phyloP scores from a whole-genome alignment of 2,329 filamentous ascomycete species.

The Aspergillus versicolor region DNA sequence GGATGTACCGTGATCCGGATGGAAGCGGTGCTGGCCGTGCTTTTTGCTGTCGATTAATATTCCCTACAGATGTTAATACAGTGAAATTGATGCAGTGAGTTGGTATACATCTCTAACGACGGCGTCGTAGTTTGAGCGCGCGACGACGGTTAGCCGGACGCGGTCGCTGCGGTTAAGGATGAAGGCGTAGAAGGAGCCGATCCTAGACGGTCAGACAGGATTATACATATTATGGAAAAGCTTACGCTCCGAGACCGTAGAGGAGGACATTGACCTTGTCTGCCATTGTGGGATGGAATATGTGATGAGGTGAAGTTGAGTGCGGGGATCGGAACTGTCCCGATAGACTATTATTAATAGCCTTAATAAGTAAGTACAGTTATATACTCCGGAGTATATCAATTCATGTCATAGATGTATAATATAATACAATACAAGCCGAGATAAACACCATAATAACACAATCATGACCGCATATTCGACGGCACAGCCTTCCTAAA shows the following conservation, averaged over 20 bases:
- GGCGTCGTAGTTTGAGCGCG: constrained; percentile 48
- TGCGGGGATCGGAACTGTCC: not conserved
- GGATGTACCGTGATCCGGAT: constrained; percentile 34
- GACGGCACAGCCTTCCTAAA: not conserved
- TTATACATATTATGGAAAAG: constrained; percentile 6
- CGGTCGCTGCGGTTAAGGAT: constrained; percentile 46
- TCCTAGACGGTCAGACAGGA: constrained; percentile 36
- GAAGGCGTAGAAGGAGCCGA: constrained; percentile 60
- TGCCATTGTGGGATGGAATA: not conserved
- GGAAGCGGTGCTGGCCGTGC: constrained; percentile 40
- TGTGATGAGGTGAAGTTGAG: not conserved
- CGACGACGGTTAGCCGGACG: constrained; percentile 45
- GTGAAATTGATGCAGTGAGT: not conserved
- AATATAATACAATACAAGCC: too few relatives aligned
- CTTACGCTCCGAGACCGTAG: constrained; percentile 57
- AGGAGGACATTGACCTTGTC: constrained; percentile 45
- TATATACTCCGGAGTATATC: not conserved
- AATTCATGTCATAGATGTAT: not conserved
- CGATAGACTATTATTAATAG: not conserved
- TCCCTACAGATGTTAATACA: constrained; percentile 26
- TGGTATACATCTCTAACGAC: constrained; percentile 38
- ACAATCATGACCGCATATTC: not conserved
- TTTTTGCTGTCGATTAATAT: constrained; percentile 44
- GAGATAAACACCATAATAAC: too few relatives aligned
- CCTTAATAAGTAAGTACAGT: not conserved